phyloP scores from a whole-genome alignment of 2,329 filamentous ascomycete genomes.

The Aureobasidium sp. region DNA sequence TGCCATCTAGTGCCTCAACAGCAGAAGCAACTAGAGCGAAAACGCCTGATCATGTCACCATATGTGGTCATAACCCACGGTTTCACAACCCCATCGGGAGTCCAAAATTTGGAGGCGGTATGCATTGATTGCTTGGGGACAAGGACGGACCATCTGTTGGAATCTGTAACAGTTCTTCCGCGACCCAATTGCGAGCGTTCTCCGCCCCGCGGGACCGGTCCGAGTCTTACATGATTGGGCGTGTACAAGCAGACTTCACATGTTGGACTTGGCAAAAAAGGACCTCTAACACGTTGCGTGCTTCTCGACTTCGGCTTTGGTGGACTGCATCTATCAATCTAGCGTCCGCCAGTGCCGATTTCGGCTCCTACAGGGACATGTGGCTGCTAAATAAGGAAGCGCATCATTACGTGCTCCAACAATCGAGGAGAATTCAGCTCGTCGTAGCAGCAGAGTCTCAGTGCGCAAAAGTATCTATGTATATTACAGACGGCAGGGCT shows the following conservation, averaged over 20 bases:
- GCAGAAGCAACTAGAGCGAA: neutral
- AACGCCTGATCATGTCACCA: neutral
- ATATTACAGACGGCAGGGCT: neutral
- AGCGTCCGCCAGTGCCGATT: conserved; percentile 1
- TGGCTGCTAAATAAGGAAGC: neutral
- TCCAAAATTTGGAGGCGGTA: conserved; percentile 1
- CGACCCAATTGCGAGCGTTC: conserved; percentile 9
- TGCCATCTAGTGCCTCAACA: conserved; percentile 5
- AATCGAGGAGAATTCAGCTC: neutral
- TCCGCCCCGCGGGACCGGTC: conserved; percentile 3
- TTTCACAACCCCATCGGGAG: neutral
- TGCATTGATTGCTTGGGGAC: conserved; percentile 7
- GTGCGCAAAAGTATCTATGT: neutral
- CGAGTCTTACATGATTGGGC: conserved; percentile 9
- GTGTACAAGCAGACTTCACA: neutral
- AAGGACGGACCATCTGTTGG: neutral
- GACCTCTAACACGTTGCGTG: neutral
- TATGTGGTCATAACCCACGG: conserved; percentile 4
- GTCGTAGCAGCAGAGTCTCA: too few species aligned
- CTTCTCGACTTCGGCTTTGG: neutral
- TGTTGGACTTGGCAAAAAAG: neutral
- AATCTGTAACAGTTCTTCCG: conserved; percentile 5
- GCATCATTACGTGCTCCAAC: neutral
- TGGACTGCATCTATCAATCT: neutral
- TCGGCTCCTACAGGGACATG: neutral